Percentiles rank a stretch among this genome's conserved stretches.
phyloP scores from a whole-genome alignment of 2,329 filamentous ascomycete species.

The Neocucurbitaria cava region DNA sequence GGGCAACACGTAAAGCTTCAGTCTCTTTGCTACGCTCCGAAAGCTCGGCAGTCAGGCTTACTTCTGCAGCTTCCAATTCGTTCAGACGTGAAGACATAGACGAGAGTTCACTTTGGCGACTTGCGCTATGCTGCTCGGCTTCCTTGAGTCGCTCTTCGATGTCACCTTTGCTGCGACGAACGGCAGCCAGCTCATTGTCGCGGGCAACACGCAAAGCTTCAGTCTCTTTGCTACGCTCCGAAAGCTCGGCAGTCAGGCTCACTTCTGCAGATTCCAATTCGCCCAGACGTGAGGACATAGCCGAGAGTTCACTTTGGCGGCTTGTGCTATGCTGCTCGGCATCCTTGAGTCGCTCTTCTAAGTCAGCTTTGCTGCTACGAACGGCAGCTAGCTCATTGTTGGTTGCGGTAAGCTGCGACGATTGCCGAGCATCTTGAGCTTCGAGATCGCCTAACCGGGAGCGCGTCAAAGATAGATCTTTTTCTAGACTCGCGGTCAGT shows the following conservation, averaged over 20 bases:
- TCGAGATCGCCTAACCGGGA: constrained; percentile 15
- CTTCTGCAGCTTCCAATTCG: constrained; percentile 25
- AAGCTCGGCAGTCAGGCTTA: constrained; percentile 25
- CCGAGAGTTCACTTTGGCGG: constrained; percentile 24
- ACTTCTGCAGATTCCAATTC: constrained; percentile 25
- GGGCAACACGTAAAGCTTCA: constrained; percentile 12
- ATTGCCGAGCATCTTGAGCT: constrained; percentile 9
- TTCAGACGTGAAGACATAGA: constrained; percentile 21
- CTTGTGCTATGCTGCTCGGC: constrained; percentile 7
- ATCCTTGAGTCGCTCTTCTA: constrained; percentile 15
- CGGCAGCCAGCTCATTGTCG: no score
- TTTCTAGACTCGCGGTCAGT: constrained; percentile 4
- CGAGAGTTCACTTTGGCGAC: constrained; percentile 23
- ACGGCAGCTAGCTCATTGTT: constrained; percentile 18
- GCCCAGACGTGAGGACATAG: constrained; percentile 21
- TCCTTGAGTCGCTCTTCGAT: constrained; percentile 15
- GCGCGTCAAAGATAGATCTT: constrained; percentile 14
- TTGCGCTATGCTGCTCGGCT: constrained; percentile 6
- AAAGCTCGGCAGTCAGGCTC: constrained; percentile 25
- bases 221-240: constrained; percentile 18
- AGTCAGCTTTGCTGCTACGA: constrained; percentile 16
- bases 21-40: constrained; percentile 18
- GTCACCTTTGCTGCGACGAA: constrained; percentile 21
- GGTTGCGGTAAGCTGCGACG: constrained; percentile 2
- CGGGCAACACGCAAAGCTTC: constrained; percentile 13